Percentiles rank a stretch among this genome's conserved stretches.
Evolutionary conservation across 257 asterid genomes (phyloP).

Genomic region (Ilex asprella): DNA sequence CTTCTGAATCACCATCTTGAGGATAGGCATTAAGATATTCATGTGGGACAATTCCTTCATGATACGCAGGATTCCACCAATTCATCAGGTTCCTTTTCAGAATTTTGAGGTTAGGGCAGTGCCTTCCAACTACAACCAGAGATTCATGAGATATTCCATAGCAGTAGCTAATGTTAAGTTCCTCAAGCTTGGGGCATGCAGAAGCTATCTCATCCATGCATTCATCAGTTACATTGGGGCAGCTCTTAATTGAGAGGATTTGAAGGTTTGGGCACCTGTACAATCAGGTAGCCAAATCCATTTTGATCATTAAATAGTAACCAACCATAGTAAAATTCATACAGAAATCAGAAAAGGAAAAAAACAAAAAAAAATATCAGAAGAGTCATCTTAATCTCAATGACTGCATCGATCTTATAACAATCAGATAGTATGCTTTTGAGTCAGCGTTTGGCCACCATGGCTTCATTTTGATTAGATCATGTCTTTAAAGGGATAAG

Average conservation of each 20-base stretch:
- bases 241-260: constrained; percentile 69
- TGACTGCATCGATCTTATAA: too few species aligned
- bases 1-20: constrained; percentile 81
- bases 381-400: too few species aligned
- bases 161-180: constrained; percentile 80
- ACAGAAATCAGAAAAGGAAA: not conserved
- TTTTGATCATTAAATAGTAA: too few species aligned
- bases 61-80: constrained; percentile 70
- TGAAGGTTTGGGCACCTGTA: constrained; percentile 75
- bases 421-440: too few species aligned
- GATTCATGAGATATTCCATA: constrained; percentile 69
- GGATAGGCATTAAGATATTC: constrained; percentile 67
- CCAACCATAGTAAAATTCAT: not conserved
- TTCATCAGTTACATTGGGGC: constrained; percentile 56
- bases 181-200: constrained; percentile 58
- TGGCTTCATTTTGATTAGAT: too few species aligned
- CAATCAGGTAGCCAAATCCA: not conserved
- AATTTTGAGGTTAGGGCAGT: constrained; percentile 36
- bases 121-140: constrained; percentile 43
- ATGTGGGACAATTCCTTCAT: constrained; percentile 41
- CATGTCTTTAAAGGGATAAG: too few species aligned
- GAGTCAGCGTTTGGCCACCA: too few species aligned
- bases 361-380: not conserved
- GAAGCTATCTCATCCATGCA: constrained; percentile 47
- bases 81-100: constrained; percentile 65